Evolutionary conservation across 2,329 filamentous ascomycete species (phyloP), one percentile per base, ranked within the genome.

Genomic region (Epichloe scottii): DNA sequence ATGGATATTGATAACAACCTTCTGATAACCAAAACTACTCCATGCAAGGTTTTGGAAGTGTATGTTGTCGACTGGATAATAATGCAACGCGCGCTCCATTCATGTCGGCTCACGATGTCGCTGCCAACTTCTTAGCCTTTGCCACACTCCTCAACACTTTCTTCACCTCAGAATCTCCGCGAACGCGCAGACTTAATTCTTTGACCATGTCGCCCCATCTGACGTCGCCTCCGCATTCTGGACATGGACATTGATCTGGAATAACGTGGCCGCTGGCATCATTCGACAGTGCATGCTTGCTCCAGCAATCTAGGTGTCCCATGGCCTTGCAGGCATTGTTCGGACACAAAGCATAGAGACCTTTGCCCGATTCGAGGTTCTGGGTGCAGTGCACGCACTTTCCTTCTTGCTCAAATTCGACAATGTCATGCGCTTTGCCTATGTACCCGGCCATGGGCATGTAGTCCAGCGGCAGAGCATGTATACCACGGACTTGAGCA

Each of bases 181-280:
- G 77, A 37, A 79, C 71, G 34, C 91, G 77, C 46, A 95, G 68
- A 48, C 78, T 93, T 58, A 95, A 67, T 63, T 95, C 90, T 62
- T 82, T 90, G 70, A 94, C 85, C 68, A 96, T 79, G 46, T 85
- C 78, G 0, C 75, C 72, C 91, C 91, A 97, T 48, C 73, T 64
- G 2, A 89, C 68, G 4, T 71, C 66, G 0, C 72, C 71, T 1
- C 73, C 67, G 62, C 91, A 97, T 19, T 69, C 69, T 0, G 88
- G 88, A 67, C 91, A 97, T 2, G 60, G 66, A 2, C 89, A 89
- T 35, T 73, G 63, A 1, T 78, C 71, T 0, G 91, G 91, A 1
- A 95, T 61, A 1, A 95, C 59, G 3, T 70, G 66, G 3, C 68
- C 66, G 0, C 62, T 59, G 0, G 60, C 61, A 3, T 68, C 64